Evolutionary conservation across 192 early-diverging fungal species (phyloP), one percentile per base, ranked within the genome.

Genomic region (Linnemannia schmuckeri): DNA sequence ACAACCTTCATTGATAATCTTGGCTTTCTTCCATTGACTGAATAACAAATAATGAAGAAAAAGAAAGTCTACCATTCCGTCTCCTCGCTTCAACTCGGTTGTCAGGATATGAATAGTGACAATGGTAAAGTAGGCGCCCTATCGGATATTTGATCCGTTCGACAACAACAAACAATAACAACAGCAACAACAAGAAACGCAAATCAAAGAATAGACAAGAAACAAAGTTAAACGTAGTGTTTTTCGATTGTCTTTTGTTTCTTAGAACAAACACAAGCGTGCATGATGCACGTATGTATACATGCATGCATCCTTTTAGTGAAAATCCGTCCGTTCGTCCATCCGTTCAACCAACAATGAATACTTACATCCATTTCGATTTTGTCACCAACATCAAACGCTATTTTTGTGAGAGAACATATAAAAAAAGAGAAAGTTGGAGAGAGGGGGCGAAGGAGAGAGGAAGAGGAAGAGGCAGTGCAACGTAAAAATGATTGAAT

Each of bases 381-480:
- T 15, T 61, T 78, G 55, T 85, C 83, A 22, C 78, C 83, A 2
- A 85, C 83, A 33, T 85, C 83, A 40, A 80, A 85, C 10, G 83
- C 83, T 85, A 73, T 30, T 66, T 35, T 8, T 4, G 20, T 52
- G 49, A 52, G 47, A 49, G 20, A 49, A 52, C 18, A 20, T 5
- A 44, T 44, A 52, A 5, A 22, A 49, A 49, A 49, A 18, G 47
- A 49, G 47, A 5, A 49, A 20, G 17, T 49, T 49, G 47, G 49
- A 52, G 49, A 52, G 49, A 52, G 20, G 49, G 49, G 49, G 13
- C 47, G 47, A 49, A 49, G 47, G 10, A 13, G 33, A n/a, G n/a
- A 63, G 22, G 33, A 46, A 30, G 22, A 18, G 27, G 9, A 73
- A 12, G 57, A 57, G 22, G 20, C 49, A 52, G 49, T 52, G 49